These are phyloP conservation scores for Aphanomyces stellatus DNA, from an alignment of 352 stramenopile genomes.

Conservation along the genomic window DNA sequence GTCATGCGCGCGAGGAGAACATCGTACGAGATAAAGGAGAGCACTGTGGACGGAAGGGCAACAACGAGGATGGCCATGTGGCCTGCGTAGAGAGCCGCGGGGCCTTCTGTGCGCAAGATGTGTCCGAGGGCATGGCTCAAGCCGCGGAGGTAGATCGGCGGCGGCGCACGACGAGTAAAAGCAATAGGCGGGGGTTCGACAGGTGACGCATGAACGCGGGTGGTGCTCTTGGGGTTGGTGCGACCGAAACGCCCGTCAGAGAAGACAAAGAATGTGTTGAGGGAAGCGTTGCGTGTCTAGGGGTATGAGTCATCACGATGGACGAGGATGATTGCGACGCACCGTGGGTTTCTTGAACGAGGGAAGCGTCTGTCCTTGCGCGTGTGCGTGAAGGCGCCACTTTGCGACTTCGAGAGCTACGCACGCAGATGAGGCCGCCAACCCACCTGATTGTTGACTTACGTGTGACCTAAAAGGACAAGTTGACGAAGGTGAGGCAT, in stretches of 20 bases:
- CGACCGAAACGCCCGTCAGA: conserved; percentile 72
- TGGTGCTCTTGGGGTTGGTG: conserved; percentile 53
- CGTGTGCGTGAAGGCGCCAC: conserved; percentile 68
- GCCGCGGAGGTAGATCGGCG: conserved; percentile 31
- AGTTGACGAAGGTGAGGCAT: conserved; percentile 18
- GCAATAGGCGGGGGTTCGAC: not conserved
- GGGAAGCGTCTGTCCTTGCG: conserved; percentile 21
- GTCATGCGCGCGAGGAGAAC: conserved; percentile 34
- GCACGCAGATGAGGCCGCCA: not conserved
- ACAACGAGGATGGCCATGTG: conserved; percentile 86
- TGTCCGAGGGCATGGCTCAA: conserved; percentile 50
- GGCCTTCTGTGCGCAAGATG: conserved; percentile 52
- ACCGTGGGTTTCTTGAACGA: conserved; percentile 2
- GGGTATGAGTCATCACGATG: not conserved
- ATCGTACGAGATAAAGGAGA: conserved; percentile 94
- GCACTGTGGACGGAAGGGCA: conserved; percentile 86
- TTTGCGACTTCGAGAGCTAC: conserved; percentile 78
- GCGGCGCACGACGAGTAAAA: conserved; percentile 1
- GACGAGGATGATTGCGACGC: not conserved
- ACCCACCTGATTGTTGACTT: conserved; percentile 25
- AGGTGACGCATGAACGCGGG: not conserved
- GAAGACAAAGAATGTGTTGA: conserved; percentile 51
- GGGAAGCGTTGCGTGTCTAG: conserved; percentile 14
- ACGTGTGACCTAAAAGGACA: conserved; percentile 50
- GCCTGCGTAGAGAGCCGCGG: conserved; percentile 64